Conservation (phyloP, 352 stramenopile genomes). For the Phytophthora podocarpi region DNA sequence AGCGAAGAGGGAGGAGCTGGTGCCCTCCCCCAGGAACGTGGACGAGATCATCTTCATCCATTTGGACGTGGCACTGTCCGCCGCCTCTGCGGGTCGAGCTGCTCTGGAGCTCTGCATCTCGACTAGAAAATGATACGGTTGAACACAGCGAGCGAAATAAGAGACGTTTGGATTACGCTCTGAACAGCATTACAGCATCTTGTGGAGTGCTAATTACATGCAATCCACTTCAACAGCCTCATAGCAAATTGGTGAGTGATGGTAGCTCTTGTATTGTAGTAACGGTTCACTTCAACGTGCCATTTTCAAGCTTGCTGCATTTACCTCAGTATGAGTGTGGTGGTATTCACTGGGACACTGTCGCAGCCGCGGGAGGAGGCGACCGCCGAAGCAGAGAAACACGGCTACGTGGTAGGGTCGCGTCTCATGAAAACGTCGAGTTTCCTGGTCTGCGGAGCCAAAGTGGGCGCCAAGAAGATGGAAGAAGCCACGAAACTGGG, state of each 20-base stretch:
- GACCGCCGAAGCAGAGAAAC: conserved; percentile 32
- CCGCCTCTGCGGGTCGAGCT: conserved; percentile 18
- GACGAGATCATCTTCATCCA: conserved; percentile 89
- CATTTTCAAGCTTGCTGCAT: conserved; percentile 12
- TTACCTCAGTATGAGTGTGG: conserved; percentile 20
- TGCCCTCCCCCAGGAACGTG: conserved; percentile 67
- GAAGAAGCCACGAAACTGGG: conserved; percentile 46
- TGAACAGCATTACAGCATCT: no score
- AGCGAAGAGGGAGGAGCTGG: conserved; percentile 46
- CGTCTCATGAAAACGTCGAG: conserved; percentile 43
- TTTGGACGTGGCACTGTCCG: conserved; percentile 55
- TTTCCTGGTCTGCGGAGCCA: conserved; percentile 59
- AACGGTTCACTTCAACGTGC: conserved; percentile 18
- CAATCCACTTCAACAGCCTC: no score
- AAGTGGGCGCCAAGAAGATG: conserved; percentile 58
- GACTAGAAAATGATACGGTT: neutral
- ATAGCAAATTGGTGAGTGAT: conserved; percentile 19
- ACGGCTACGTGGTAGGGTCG: conserved; percentile 44
- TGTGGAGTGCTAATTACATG: no score
- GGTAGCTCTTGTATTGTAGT: conserved; percentile 5
- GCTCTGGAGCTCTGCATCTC: conserved; percentile 18
- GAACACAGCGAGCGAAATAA: no score
- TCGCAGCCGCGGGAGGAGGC: conserved; percentile 52
- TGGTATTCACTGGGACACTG: conserved; percentile 66
- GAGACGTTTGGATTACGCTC: no score